Base-by-base conservation (phyloP, 345 rosid species). In the Punica granatum region DNA sequence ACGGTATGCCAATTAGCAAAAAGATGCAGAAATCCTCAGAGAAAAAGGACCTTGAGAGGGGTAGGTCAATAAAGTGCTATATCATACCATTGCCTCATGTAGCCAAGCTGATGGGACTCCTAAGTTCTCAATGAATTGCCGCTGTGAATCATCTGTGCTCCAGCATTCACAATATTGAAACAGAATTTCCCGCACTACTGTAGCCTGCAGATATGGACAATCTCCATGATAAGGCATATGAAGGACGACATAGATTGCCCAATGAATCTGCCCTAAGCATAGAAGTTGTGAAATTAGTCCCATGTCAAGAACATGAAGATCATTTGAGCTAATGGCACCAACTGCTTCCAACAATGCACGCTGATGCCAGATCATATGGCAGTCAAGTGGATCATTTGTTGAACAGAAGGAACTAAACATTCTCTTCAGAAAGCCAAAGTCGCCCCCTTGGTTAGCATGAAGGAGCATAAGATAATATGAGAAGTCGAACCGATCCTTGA, bases 281-380 rank as follows among this genome's bases (percentile, higher is more conserved):
- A 91, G 84, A 54, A 94, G 83, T 83, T 94, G 98, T 49, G 93
- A 86, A 82, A 91, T 79, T 66, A 88, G 77, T 69, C 96, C 93
- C 95, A 94, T 91, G 80, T 91, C 98, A 71, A 94, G 90, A 76
- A 83, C 76, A 65, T 91, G 94, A 77, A 91, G 96, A 80, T 91
- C 92, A 70, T 81, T 88, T 31, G 92, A 91, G 74, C 77, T 72
- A 78, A 89, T 76, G 72, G 90, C 83, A 37, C 92, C 99, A 60
- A 80, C 85, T 64, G 97, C 92, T 82, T 86, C 85, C 74, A 94
- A 69, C 61, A 88, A 82, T 54, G 81, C 91, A 66, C 95, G 82
- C 70, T 91, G 86, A 85, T 91, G 98, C 98, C 97, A 94, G 74
- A 89, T 89, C 99, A 94, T 94, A 81, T 91, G 99, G 79, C 84